Percentiles rank a stretch among this genome's conserved stretches.
phyloP scores from a whole-genome alignment of 768 basidiomycete species.

The Boletus vinaceobasis region DNA sequence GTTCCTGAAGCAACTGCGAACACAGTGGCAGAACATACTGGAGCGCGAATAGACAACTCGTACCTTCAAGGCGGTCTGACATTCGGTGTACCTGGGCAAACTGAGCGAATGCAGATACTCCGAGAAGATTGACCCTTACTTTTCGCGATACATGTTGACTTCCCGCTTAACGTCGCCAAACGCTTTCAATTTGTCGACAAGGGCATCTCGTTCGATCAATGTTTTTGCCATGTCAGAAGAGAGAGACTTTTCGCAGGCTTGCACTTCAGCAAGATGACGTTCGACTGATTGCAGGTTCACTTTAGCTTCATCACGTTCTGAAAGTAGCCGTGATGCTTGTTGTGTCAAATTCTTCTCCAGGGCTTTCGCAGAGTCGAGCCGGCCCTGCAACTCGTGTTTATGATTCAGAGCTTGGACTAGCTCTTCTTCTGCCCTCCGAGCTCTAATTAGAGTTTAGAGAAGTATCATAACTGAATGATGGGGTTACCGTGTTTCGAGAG shows the following conservation, averaged over 20 bases:
- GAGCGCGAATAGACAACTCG: not conserved
- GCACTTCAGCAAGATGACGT: constrained; percentile 16
- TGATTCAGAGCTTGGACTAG: constrained; percentile 14
- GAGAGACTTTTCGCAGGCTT: constrained; percentile 14
- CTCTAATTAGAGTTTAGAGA: constrained; percentile 17
- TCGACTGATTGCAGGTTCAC: constrained; percentile 14
- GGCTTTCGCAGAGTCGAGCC: constrained; percentile 22
- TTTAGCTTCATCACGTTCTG: constrained; percentile 23
- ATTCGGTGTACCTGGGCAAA: constrained; percentile 17
- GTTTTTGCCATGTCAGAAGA: constrained; percentile 15
- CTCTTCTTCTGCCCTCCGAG: constrained; percentile 20
- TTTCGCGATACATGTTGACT: constrained; percentile 20
- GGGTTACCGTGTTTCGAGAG: constrained; percentile 26
- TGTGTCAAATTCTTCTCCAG: constrained; percentile 24
- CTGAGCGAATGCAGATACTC: not conserved
- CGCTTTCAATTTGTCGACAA: constrained; percentile 19
- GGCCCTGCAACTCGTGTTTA: constrained; percentile 28
- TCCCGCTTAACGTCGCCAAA: constrained; percentile 20
- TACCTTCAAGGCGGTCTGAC: constrained; percentile 25
- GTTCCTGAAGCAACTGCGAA: constrained; percentile 49
- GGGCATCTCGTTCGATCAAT: constrained; percentile 18
- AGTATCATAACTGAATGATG: not conserved
- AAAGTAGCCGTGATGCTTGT: constrained; percentile 24
- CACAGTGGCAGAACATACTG: not conserved
- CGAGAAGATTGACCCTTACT: constrained; percentile 14